A percentile compares a stretch with the other conserved stretches of the same genome.
phyloP scores from a whole-genome alignment of 2,329 filamentous ascomycete genomes.

The Phyllosticta citribraziliensis region DNA sequence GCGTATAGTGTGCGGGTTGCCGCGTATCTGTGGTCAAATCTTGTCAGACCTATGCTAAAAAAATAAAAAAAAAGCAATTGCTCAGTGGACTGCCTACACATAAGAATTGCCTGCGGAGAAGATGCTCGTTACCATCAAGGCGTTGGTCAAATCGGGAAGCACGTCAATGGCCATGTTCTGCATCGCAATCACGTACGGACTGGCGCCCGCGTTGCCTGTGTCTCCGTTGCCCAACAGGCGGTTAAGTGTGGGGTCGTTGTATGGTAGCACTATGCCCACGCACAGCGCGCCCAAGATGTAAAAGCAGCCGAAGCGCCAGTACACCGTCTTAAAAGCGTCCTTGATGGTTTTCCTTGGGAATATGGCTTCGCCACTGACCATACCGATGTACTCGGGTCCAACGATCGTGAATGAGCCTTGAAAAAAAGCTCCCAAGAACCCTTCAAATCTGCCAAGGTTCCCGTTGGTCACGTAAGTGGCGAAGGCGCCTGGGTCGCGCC shows the following conservation, averaged over 20 bases:
- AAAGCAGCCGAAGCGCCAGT: slow-evolving; percentile 37
- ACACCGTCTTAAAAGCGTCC: slow-evolving; percentile 39
- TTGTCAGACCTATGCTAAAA: background rate
- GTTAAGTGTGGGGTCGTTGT: slow-evolving; percentile 62
- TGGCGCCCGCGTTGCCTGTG: slow-evolving; percentile 6
- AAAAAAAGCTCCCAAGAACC: slow-evolving; percentile 33
- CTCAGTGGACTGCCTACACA: slow-evolving; percentile 22
- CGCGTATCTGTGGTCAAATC: background rate
- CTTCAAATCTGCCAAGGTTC: slow-evolving; percentile 14
- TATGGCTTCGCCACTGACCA: slow-evolving; percentile 25
- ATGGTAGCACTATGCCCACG: slow-evolving; percentile 34
- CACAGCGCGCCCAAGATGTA: slow-evolving; percentile 38
- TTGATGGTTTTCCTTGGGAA: slow-evolving; percentile 30
- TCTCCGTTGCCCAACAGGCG: slow-evolving; percentile 25
- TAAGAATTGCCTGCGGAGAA: slow-evolving; percentile 43
- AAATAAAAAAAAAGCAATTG: too few species aligned
- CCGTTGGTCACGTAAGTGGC: slow-evolving; percentile 18
- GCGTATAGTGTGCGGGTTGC: slow-evolving; percentile 30
- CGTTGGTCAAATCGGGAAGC: slow-evolving; percentile 20
- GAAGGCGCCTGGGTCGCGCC: slow-evolving; percentile 16
- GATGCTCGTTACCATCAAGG: slow-evolving; percentile 32
- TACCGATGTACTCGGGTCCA: slow-evolving; percentile 15
- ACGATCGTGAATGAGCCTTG: slow-evolving; percentile 26
- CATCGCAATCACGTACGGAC: slow-evolving; percentile 23
- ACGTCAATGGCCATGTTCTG: slow-evolving; percentile 23